Conservation (phyloP, 176 grass and related monocot genomes). For the Sorghum bicolor region DNA sequence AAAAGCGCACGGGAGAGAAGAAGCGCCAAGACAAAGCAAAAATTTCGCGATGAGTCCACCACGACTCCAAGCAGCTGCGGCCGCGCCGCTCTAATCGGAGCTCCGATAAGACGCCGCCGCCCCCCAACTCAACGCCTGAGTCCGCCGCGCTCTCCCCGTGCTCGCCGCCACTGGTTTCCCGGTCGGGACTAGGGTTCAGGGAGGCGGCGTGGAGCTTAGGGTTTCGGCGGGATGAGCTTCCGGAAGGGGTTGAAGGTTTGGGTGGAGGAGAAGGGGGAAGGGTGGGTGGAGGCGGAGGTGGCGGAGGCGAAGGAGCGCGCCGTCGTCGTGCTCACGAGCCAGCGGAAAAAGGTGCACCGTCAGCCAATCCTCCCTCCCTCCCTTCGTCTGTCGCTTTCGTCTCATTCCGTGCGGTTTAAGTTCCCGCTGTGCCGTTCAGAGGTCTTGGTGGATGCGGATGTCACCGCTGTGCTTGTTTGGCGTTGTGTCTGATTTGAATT, state of each 20-base stretch:
- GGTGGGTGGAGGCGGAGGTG: slow-evolving; percentile 91
- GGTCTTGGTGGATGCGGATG: not conserved
- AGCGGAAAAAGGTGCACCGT: slow-evolving; percentile 61
- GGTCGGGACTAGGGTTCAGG: slow-evolving; percentile 25
- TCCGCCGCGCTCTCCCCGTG: not conserved
- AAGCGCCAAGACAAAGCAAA: slow-evolving; percentile 59
- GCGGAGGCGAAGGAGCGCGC: slow-evolving; percentile 48
- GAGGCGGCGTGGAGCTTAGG: slow-evolving; percentile 23
- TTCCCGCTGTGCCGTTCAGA: slow-evolving; percentile 9
- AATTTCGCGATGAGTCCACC: slow-evolving; percentile 44
- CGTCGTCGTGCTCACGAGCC: slow-evolving; percentile 55
- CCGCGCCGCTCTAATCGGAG: slow-evolving; percentile 25
- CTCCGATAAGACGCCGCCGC: slow-evolving; percentile 22
- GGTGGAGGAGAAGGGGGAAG: slow-evolving; percentile 85
- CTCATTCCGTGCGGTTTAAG: slow-evolving; percentile 42
- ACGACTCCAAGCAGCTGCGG: slow-evolving; percentile 15
- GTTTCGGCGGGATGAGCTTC: slow-evolving; percentile 77
- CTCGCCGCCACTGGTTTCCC: slow-evolving; percentile 4
- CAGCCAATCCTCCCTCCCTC: not conserved
- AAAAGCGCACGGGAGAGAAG: slow-evolving; percentile 44
- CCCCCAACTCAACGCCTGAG: not conserved
- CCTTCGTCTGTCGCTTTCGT: slow-evolving; percentile 17
- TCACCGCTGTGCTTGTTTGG: no score
- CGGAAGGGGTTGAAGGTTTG: slow-evolving; percentile 93
- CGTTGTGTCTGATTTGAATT: not conserved